Percentiles rank a stretch among this genome's conserved stretches.
These are phyloP conservation scores for Coffea eugenioides DNA, from an alignment of 257 asterid species.

Conservation along the genomic window DNA sequence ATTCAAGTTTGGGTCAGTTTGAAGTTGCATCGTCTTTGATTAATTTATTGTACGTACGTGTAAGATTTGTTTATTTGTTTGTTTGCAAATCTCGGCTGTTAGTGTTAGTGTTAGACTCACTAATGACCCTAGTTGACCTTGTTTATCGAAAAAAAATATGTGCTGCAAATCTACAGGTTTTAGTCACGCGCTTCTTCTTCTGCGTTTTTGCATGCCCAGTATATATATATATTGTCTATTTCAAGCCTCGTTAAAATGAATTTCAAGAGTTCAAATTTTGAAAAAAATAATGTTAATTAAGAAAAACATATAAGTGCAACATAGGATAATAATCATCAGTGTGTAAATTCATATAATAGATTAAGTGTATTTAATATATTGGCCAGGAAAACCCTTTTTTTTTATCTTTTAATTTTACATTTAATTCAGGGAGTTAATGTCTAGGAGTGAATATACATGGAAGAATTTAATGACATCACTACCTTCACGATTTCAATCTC, in stretches of 20 bases:
- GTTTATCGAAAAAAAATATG: constrained; percentile 8
- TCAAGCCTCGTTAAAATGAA: too few species aligned
- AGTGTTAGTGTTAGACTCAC: constrained; percentile 36
- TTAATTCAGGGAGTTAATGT: not conserved
- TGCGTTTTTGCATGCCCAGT: not conserved
- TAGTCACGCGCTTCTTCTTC: not conserved
- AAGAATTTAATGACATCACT: too few species aligned
- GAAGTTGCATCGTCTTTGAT: too few species aligned
- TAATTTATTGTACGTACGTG: constrained; percentile 10
- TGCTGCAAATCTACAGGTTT: not conserved
- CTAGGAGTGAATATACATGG: not conserved
- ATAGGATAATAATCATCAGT: too few species aligned
- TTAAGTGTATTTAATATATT: too few species aligned
- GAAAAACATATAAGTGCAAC: too few species aligned
- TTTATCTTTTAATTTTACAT: not conserved
- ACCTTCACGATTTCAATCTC: not conserved
- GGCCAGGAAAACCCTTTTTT: too few species aligned
- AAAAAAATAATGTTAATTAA: too few species aligned
- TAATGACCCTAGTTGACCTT: constrained; percentile 62
- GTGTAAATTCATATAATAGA: too few species aligned
- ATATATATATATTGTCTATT: not conserved
- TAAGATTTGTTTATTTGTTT: constrained; percentile 27
- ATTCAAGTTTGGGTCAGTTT: constrained; percentile 1
- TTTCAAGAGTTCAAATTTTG: too few species aligned
- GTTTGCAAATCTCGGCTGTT: constrained; percentile 39